Conservation (phyloP, 1,139 yeast genomes). For the Blastobotrys apis region DNA sequence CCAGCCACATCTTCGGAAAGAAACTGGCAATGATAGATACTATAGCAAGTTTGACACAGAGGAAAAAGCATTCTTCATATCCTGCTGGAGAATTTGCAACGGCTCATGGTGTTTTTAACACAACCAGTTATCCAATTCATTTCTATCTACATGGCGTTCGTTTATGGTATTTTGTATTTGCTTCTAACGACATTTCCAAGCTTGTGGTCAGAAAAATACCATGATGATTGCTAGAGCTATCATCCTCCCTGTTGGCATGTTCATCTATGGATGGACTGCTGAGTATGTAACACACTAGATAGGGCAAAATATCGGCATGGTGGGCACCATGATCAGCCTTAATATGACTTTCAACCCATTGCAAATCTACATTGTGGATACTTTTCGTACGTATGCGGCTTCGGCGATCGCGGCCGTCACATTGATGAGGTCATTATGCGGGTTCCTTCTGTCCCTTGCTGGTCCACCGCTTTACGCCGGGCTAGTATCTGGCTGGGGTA, state of each 20-base stretch:
- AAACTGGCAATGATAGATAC: slow-evolving; percentile 51
- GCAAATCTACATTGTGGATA: slow-evolving; percentile 57
- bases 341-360: slow-evolving; percentile 53
- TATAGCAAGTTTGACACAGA: slow-evolving; percentile 51
- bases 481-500: slow-evolving; percentile 61
- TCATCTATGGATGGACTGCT: slow-evolving; percentile 65
- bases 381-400: slow-evolving; percentile 60
- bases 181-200: slow-evolving; percentile 54
- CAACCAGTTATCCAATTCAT: slow-evolving; percentile 62
- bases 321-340: slow-evolving; percentile 50
- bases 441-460: slow-evolving; percentile 45
- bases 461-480: slow-evolving; percentile 33
- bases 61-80: slow-evolving; percentile 42
- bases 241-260: slow-evolving; percentile 51
- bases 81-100: slow-evolving; percentile 35
- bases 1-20: slow-evolving; percentile 55
- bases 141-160: slow-evolving; percentile 57
- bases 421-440: slow-evolving; percentile 53
- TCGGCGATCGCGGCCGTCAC: slow-evolving; percentile 55
- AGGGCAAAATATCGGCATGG: slow-evolving; percentile 53
- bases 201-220: slow-evolving; percentile 46
- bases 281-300: slow-evolving; percentile 47
- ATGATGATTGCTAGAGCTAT: slow-evolving; percentile 43
- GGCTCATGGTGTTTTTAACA: slow-evolving; percentile 49
- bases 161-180: slow-evolving; percentile 57